Conservation (phyloP, 352 stramenopile genomes). For the Phytophthora pisi region DNA sequence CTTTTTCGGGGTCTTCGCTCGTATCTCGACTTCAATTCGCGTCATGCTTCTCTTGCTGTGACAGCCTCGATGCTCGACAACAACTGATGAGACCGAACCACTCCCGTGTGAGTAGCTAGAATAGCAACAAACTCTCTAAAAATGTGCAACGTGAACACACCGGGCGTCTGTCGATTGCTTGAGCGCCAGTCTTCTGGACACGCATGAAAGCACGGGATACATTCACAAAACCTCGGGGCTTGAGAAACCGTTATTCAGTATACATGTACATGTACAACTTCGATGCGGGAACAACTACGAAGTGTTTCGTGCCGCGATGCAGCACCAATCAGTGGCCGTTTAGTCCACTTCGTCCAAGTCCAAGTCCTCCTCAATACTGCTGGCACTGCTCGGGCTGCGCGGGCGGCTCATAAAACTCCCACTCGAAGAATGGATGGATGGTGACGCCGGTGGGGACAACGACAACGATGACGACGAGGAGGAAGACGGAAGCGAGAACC, state of each 20-base stretch:
- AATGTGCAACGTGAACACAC: constrained; percentile 7
- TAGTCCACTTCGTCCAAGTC: constrained; percentile 77
- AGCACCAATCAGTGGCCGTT: constrained; percentile 12
- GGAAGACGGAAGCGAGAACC: constrained; percentile 34
- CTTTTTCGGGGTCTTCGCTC: constrained; percentile 29
- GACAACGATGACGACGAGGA: constrained; percentile 28
- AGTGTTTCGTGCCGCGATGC: constrained; percentile 17
- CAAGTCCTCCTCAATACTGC: constrained; percentile 65
- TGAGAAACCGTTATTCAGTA: constrained; percentile 33
- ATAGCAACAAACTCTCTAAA: constrained; percentile 28
- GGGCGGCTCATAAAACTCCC: constrained; percentile 10
- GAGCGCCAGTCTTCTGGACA: constrained; percentile 2
- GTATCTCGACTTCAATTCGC: constrained; percentile 39
- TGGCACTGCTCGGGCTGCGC: constrained; percentile 34
- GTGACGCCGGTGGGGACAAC: constrained; percentile 20
- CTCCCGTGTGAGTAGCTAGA: not conserved
- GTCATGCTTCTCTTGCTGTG: constrained; percentile 18
- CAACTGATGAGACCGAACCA: constrained; percentile 3
- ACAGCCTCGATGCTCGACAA: not conserved
- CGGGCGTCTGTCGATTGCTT: not conserved
- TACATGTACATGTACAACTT: constrained; percentile 17
- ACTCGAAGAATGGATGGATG: constrained; percentile 17
- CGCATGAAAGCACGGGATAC: constrained; percentile 2
- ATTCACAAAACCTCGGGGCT: constrained; percentile 7
- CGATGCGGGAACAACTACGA: constrained; percentile 5